Percentiles rank a stretch among this genome's conserved stretches.
These are phyloP conservation scores for Xerocomellus dryophilus DNA, from an alignment of 768 basidiomycete genomes.

Conservation along the genomic window DNA sequence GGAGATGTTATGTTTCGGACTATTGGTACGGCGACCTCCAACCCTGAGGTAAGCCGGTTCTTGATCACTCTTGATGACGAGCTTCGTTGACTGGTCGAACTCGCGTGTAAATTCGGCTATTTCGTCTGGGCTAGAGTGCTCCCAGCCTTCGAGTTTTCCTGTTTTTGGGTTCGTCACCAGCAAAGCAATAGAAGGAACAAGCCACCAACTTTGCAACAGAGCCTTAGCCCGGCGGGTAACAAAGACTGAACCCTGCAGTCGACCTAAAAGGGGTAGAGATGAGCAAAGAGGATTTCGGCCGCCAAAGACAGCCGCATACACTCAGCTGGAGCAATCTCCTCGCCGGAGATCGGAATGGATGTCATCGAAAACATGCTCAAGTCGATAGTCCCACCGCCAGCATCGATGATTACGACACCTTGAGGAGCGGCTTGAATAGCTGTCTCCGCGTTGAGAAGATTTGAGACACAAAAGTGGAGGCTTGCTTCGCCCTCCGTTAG, in stretches of 20 bases:
- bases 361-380: neutral
- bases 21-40: too few species aligned
- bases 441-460: neutral
- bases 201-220: neutral
- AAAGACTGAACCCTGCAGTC: neutral
- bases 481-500: neutral
- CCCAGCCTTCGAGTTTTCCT: slow-evolving; percentile 6
- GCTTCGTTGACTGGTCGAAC: slow-evolving; percentile 2
- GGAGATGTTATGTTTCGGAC: too few species aligned
- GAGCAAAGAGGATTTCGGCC: neutral
- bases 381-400: neutral
- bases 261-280: neutral
- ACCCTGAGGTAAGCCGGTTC: neutral
- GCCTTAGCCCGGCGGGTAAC: neutral
- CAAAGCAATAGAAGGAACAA: neutral
- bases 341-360: neutral
- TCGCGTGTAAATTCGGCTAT: slow-evolving; percentile 1
- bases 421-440: neutral
- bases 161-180: neutral
- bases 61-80: slow-evolving; percentile 1
- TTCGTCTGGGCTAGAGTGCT: neutral
- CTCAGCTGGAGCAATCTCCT: neutral
- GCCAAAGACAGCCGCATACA: neutral
- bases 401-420: neutral
- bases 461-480: neutral